Evolutionary conservation across 2,329 filamentous ascomycete species (phyloP).

Genomic region (Aspergillus glaucus): DNA sequence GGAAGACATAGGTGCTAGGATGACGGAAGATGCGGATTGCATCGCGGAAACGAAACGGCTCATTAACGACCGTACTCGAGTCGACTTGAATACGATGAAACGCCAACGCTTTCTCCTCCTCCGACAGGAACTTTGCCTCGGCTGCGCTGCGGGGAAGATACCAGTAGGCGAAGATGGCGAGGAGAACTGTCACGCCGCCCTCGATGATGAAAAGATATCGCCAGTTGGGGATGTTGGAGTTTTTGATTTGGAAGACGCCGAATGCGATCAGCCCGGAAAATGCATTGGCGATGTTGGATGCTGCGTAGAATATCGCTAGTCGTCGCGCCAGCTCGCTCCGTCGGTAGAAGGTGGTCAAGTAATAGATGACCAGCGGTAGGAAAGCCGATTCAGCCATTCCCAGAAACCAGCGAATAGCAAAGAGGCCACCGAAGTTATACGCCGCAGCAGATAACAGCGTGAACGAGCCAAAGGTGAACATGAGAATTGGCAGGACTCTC

Average conservation of each 20-base stretch:
- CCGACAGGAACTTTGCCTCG: conserved; percentile 59
- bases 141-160: conserved; percentile 62
- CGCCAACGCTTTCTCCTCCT: conserved; percentile 62
- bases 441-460: conserved; percentile 55
- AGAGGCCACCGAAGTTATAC: conserved; percentile 58
- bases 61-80: conserved; percentile 58
- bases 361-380: not conserved
- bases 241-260: conserved; percentile 54
- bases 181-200: conserved; percentile 53
- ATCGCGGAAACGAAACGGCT: conserved; percentile 48
- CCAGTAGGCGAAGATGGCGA: conserved; percentile 59
- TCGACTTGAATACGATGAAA: conserved; percentile 71
- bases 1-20: conserved; percentile 49
- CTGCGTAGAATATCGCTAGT: conserved; percentile 69
- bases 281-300: conserved; percentile 65
- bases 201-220: conserved; percentile 53
- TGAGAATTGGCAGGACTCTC: conserved; percentile 59
- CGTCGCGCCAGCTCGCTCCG: conserved; percentile 64
- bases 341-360: conserved; percentile 53
- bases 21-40: conserved; percentile 50
- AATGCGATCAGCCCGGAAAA: conserved; percentile 57
- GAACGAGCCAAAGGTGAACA: conserved; percentile 61
- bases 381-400: conserved; percentile 42
- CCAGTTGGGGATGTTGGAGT: conserved; percentile 44
- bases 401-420: conserved; percentile 63